These are phyloP conservation scores for Cyclotella cryptica DNA, from an alignment of 108 stramenopile species.

Conservation along the genomic window DNA sequence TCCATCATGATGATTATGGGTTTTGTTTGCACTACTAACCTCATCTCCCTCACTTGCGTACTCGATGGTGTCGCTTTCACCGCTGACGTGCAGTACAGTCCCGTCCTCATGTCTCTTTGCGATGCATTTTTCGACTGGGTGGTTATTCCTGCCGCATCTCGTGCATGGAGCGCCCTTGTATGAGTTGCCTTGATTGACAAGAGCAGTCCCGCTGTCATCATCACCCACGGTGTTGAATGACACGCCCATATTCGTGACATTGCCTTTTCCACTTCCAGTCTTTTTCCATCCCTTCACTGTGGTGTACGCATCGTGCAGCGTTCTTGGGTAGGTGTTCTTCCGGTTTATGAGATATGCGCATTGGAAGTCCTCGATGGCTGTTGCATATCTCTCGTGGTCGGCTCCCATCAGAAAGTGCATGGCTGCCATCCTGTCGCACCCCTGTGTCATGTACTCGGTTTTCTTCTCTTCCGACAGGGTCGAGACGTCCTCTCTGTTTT, in stretches of 20 bases:
- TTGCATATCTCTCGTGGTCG: too few species aligned
- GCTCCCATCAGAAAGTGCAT: too few species aligned
- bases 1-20: too few species aligned
- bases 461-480: neutral
- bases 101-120: too few species aligned
- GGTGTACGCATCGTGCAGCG: neutral
- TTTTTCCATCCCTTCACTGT: neutral
- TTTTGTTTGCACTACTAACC: too few species aligned
- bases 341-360: neutral
- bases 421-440: neutral
- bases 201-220: neutral
- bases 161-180: neutral
- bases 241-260: neutral
- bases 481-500: neutral
- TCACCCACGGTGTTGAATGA: conserved; percentile 7
- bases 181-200: neutral
- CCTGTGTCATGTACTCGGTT: neutral
- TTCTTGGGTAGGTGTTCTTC: neutral
- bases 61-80: too few species aligned
- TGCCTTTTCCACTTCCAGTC: neutral
- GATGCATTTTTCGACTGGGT: too few species aligned
- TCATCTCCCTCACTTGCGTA: too few species aligned
- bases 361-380: too few species aligned
- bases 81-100: neutral
- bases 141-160: neutral